Evolutionary conservation across 352 stramenopile species (phyloP).

Genomic region (Pythium grandisporangium): DNA sequence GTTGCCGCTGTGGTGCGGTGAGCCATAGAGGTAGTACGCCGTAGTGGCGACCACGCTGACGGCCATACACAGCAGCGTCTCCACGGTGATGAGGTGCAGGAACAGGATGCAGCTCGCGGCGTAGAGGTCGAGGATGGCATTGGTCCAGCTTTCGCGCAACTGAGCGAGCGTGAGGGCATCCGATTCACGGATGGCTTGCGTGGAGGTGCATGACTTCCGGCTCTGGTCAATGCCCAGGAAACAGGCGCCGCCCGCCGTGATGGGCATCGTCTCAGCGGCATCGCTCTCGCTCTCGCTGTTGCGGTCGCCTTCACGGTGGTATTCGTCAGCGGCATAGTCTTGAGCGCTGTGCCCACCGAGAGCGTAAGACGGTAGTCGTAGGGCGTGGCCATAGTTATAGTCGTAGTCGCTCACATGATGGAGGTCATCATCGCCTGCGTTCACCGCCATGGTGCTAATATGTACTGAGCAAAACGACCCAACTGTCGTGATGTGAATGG

Average conservation of each 20-base stretch:
- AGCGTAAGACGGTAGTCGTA: too few relatives aligned
- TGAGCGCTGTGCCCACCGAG: too few relatives aligned
- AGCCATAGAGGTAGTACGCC: slow-evolving; percentile 60
- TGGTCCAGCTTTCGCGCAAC: slow-evolving; percentile 32
- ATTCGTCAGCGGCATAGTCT: too few relatives aligned
- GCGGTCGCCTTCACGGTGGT: too few relatives aligned
- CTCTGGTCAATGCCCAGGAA: slow-evolving; percentile 15
- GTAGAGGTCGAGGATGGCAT: slow-evolving; percentile 69
- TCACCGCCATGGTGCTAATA: too few relatives aligned
- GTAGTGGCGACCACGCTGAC: slow-evolving; percentile 27
- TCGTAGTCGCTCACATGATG: too few relatives aligned
- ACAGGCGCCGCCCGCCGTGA: slow-evolving; percentile 13
- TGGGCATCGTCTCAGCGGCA: not conserved
- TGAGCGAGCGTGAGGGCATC: slow-evolving; percentile 15
- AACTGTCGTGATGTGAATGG: too few relatives aligned
- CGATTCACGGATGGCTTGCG: slow-evolving; percentile 8
- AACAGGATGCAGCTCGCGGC: slow-evolving; percentile 66
- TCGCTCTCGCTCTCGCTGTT: too few relatives aligned
- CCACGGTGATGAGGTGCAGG: slow-evolving; percentile 68
- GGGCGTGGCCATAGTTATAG: too few relatives aligned
- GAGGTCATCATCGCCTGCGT: too few relatives aligned
- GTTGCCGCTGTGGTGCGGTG: too few relatives aligned
- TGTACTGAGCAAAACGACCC: too few relatives aligned
- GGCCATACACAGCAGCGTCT: slow-evolving; percentile 63
- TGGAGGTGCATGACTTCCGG: slow-evolving; percentile 7